Evolutionary conservation across 129 eudicot genomes (phyloP), one percentile per base, ranked within the genome.

Genomic region (Mikania micrantha): DNA sequence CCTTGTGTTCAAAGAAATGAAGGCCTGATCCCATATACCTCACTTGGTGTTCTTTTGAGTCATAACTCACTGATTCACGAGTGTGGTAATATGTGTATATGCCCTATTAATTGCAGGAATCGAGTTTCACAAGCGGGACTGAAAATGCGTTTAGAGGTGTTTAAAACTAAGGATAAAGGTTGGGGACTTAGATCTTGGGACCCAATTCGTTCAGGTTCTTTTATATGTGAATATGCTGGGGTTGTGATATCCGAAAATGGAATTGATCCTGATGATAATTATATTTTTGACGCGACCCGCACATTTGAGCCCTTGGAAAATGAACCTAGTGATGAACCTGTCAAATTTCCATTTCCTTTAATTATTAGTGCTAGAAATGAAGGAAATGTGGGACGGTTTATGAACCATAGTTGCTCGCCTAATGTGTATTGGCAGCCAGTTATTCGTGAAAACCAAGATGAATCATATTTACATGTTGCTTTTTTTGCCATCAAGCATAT

Each of bases 121-220:
- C 88, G 99, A 9, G 53, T 83, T 39, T 82, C 94, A 0, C 99
- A 94, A 72, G 84, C 82, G 20, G 97, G 99, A 7, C 27, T 83
- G 35, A 87, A 78, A 63, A 35, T 73, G 42, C 89, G 85, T 63
- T 35, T 94, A 17, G 99, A 94, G 84, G 99, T 94, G 52, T 94
- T 94, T 24, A 90, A 83, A 77, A 89, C 97, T 39, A 81, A 66
- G 73, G 78, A 86, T 39, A 79, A 61, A 63, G 96, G 99, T 40
- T 94, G 99, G 99, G 96, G 93, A 35, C 88, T 94, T 40, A 84
- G 97, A 79, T 89, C 95, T 4, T 85, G 96, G 94, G 99, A 94
- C 52, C 91, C 89, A 6, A 89, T 94, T 21, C 90, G 96, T 4
- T 73, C 85, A 2, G 99, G 96, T 12, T 60, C 78, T 41, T 94